phyloP scores from a whole-genome alignment of 1,284 basidiomycete species.

The Tilletia setariae region DNA sequence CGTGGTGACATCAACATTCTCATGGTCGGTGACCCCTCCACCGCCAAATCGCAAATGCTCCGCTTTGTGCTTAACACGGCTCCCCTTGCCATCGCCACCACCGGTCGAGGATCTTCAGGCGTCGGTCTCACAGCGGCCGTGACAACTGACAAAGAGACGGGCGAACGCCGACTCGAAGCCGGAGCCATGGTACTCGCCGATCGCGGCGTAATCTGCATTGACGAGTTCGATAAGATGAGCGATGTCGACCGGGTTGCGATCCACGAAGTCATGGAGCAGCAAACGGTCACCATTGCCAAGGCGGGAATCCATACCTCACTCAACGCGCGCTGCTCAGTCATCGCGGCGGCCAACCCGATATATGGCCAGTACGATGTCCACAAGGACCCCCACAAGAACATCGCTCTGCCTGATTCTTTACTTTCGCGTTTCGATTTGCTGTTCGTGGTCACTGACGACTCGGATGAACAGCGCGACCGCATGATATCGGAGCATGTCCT shows the following conservation, averaged over 20 bases:
- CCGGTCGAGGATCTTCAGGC: constrained; percentile 92
- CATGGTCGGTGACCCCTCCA: constrained; percentile 98
- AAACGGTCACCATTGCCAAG: constrained; percentile 96
- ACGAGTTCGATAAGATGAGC: constrained; percentile 99
- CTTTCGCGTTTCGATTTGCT: constrained; percentile 98
- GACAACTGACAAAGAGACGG: constrained; percentile 93
- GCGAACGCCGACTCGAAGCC: constrained; percentile 88
- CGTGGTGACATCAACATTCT: constrained; percentile 99
- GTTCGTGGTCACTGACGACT: constrained; percentile 97
- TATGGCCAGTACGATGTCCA: constrained; percentile 99
- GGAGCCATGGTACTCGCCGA: constrained; percentile 99
- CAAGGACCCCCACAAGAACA: constrained; percentile 98
- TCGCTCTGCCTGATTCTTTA: constrained; percentile 94
- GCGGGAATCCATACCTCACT: constrained; percentile 97
- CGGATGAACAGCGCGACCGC: constrained; percentile 89
- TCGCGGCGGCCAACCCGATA: constrained; percentile 97
- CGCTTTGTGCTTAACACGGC: constrained; percentile 95
- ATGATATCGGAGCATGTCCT: constrained; percentile 96
- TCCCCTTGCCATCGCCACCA: constrained; percentile 95
- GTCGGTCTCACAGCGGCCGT: constrained; percentile 99
- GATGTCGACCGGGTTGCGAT: constrained; percentile 99
- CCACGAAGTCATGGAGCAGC: constrained; percentile 99
- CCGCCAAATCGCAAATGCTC: constrained; percentile 94
- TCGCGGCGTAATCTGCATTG: constrained; percentile 96
- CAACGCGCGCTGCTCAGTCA: constrained; percentile 94